Base-by-base conservation (phyloP, 2,329 filamentous ascomycete species). In the Exophiala sp. region DNA sequence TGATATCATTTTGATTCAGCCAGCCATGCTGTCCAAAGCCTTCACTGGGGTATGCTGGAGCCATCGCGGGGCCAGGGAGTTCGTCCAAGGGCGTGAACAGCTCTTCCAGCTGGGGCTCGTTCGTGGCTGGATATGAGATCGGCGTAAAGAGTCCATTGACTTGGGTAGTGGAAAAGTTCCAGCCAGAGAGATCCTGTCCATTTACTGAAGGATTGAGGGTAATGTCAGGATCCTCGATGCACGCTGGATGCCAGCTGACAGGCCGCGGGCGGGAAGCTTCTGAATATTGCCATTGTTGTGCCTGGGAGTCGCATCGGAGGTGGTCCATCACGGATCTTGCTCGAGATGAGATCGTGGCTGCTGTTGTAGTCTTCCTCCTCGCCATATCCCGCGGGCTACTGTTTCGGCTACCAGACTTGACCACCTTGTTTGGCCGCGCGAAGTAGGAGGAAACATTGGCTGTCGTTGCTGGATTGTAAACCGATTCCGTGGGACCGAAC, bases 101-200 rank as follows among this genome's bases (percentile, higher is more conserved):
- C 18, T 59, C 58, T 43, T 58, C 50, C 21, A 60, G 50, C 24
- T 58, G 55, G n/a, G 60, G 58, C 23, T 58, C 60, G 21, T 52
- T 53, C 19, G 51, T 39, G n/a, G 41, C 43, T 10, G 56, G 56
- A 35, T 57, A 52, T 8, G 58, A 50, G 11, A 58, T 40, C 8
- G 60, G 58, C 2, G 60, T 62, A 24, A 60, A 29, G 13, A 61
- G 58, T 13, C 60, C 58, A 27, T 62, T 52, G 42, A 58, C 53
- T 30, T 57, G 48, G 29, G 54, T 53, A 2, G 60, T 61, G 18
- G 46, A 43, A 35, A 53, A 59, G 8, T 50, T 35, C 44, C 47
- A 50, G 14, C 35, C 18, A 10, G 42, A 50, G 23, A 47, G 16
- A 40, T 41, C 45, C 18, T 27, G 37, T 9, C 23, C 52, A 46